Evolutionary conservation across 225 moss, liverwort and hornwort species (phyloP), one percentile per base, ranked within the genome.

Genomic region (Sphagnum tenellum): DNA sequence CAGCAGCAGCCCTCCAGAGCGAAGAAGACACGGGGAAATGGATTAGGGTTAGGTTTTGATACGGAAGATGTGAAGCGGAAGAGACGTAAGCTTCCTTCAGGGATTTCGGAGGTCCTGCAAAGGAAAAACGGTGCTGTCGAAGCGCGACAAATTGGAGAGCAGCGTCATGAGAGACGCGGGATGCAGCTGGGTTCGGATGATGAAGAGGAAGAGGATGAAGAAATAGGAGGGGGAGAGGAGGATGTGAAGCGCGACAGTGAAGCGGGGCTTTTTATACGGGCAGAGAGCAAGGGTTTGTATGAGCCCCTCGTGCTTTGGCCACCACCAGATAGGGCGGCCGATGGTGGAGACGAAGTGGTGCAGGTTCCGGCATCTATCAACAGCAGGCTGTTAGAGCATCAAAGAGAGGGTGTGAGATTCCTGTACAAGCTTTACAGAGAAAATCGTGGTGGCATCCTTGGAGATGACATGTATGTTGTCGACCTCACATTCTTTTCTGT

Each of bases 331-430:
- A 86, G 79, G 44, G 73, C 63, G 45, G 55, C 72, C 59, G 74
- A 81, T 9, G 11, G 48, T 11, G 61, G 67, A 2, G 68, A 70
- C 57, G 68, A 64, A 50, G 71, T 67, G 45, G 80, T 90, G 60
- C 81, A 87, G 75, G 88, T 96, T 47, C 85, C 92, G 46, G 82
- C 87, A 13, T 87, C 90, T 13, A 96, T 96, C 50, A 92, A 88
- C 64, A 82, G 86, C 4, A 83, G 92, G n/a, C 77, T 96, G 49
- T 80, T 96, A 45, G 87, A 85, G 9, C 90, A 96, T 72, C 96
- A 96, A 57, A 85, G 96, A 46, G 82, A 79, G 46, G 96, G 96
- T 13, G 87, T 96, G 63, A 75, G 65, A 64, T 92, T 96, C 59
- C 72, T 96, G 4, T 90, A 92, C 73, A 75, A 70, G 65, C 75